Evolutionary conservation across 2,329 filamentous ascomycete genomes (phyloP).

Genomic region (Stachybotrys chlorohalonatus): DNA sequence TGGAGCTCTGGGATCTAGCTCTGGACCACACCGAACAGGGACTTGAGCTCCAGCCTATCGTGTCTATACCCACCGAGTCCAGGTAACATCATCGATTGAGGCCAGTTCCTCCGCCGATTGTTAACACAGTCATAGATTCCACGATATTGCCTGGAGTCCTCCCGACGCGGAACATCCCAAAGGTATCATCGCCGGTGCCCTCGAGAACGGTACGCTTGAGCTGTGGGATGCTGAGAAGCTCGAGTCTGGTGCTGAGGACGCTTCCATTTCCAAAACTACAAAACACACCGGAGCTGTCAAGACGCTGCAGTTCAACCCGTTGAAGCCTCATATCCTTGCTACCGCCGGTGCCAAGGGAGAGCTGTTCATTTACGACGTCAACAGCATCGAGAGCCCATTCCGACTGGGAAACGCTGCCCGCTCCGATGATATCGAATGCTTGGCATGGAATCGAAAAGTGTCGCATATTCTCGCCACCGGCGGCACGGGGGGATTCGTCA

Average conservation of each 20-base stretch:
- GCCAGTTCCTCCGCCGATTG: background rate
- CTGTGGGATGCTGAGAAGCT: constrained; percentile 82
- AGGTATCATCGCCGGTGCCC: constrained; percentile 87
- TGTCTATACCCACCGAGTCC: constrained; percentile 78
- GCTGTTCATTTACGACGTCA: constrained; percentile 90
- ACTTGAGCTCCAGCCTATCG: constrained; percentile 77
- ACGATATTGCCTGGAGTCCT: constrained; percentile 91
- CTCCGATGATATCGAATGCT: constrained; percentile 88
- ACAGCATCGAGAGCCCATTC: constrained; percentile 81
- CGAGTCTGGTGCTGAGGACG: constrained; percentile 50
- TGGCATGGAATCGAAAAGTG: constrained; percentile 98
- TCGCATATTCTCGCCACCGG: constrained; percentile 93
- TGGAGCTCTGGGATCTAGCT: constrained; percentile 92
- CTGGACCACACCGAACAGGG: constrained; percentile 68
- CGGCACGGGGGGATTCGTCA: constrained; percentile 87
- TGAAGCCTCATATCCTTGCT: constrained; percentile 82
- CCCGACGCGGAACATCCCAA: constrained; percentile 68
- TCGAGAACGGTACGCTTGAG: constrained; percentile 89
- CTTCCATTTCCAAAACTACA: constrained; percentile 75
- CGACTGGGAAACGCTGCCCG: constrained; percentile 80
- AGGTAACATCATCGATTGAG: constrained; percentile 48
- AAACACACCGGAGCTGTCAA: constrained; percentile 94
- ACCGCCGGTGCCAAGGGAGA: constrained; percentile 93
- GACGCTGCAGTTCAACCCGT: constrained; percentile 91
- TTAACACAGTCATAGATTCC: constrained; percentile 56